Evolutionary conservation across 139 green algal species (phyloP).

Genomic region (Micromonas pusilla): DNA sequence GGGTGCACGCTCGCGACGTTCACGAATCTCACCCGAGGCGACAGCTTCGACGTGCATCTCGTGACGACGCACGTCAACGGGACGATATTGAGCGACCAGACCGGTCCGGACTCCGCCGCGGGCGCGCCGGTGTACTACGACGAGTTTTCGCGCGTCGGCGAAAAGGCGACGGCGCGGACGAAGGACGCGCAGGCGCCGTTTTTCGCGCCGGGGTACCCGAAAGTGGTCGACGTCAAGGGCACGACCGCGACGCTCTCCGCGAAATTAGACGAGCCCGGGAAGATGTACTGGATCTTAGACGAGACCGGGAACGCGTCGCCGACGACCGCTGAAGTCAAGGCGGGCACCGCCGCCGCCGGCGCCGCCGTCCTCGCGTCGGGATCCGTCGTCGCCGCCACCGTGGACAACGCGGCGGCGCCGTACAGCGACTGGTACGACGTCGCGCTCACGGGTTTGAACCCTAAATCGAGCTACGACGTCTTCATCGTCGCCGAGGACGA

Average conservation of each 20-base stretch:
- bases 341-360: neutral
- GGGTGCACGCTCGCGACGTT: neutral
- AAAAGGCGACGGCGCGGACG: neutral
- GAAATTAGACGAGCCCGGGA: neutral
- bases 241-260: neutral
- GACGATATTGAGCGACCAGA: neutral
- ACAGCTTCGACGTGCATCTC: neutral
- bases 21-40: neutral
- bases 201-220: neutral
- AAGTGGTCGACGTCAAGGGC: neutral
- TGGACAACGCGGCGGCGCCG: neutral
- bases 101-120: neutral
- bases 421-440: neutral
- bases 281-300: neutral
- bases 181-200: neutral
- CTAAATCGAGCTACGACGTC: neutral
- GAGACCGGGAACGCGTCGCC: neutral
- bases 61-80: neutral
- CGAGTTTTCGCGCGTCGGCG: neutral
- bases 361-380: neutral
- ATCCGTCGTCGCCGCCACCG: neutral
- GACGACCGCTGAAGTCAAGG: neutral
- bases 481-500: slow-evolving; percentile 13
- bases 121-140: neutral
- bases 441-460: neutral